These are phyloP conservation scores for Lactarius evosmus DNA, from an alignment of 768 basidiomycete genomes.

Conservation along the genomic window DNA sequence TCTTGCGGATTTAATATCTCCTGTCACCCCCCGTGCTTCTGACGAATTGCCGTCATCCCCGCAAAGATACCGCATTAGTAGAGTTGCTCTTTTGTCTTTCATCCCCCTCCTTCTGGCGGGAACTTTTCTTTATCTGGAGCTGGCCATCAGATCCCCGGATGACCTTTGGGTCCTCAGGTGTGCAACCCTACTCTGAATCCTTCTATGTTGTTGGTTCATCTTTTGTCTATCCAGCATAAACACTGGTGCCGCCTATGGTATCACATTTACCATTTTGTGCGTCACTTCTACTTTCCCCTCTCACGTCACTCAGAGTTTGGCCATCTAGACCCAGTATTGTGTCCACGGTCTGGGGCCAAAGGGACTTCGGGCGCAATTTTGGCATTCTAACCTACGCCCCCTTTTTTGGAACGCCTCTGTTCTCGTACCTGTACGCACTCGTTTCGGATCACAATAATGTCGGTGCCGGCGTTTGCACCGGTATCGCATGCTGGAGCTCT, in stretches of 20 bases:
- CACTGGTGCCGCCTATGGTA: constrained; percentile 67
- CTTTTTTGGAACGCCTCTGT: constrained; percentile 68
- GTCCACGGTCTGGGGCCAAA: constrained; percentile 66
- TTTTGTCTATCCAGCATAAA: constrained; percentile 45
- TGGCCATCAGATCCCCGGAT: constrained; percentile 46
- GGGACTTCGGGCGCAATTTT: constrained; percentile 73
- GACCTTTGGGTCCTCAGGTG: constrained; percentile 73
- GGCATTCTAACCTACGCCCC: constrained; percentile 73
- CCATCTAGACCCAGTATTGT: constrained; percentile 61
- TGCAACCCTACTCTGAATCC: constrained; percentile 19
- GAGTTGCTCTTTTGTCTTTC: constrained; percentile 55
- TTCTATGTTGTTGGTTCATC: constrained; percentile 12
- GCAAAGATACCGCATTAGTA: constrained; percentile 56
- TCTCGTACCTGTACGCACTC: constrained; percentile 79
- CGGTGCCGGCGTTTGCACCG: constrained; percentile 48
- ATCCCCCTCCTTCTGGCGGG: constrained; percentile 47
- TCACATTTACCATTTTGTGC: constrained; percentile 67
- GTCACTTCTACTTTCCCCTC: constrained; percentile 32
- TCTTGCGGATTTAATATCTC: constrained; percentile 70
- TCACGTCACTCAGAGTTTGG: constrained; percentile 9
- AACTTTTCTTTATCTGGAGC: constrained; percentile 55
- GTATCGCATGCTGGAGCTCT: constrained; percentile 57
- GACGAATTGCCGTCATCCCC: constrained; percentile 38
- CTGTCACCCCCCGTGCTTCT: constrained; percentile 47
- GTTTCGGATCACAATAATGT: constrained; percentile 50